Evolutionary conservation across 2,329 filamentous ascomycete species (phyloP), one percentile per base, ranked within the genome.

Genomic region (Aspergillus jensenii): DNA sequence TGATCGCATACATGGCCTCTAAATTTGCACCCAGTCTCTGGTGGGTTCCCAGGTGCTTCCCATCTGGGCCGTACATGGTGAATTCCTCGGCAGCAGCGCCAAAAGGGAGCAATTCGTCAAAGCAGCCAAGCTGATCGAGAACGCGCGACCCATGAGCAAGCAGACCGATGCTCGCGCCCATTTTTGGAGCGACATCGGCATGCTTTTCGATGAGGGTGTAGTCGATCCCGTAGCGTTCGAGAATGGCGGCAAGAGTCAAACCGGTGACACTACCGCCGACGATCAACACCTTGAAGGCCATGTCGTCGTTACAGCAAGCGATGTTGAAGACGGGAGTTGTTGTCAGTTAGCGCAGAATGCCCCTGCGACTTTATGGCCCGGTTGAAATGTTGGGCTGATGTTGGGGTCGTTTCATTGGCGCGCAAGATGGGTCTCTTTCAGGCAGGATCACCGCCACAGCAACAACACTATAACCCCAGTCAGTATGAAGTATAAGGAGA

Each of bases 221-320:
- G 59, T 82, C 76, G 55, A 85, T 78, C 33, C 67, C 68, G 40
- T 76, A 68, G 47, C 68, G 67, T 52, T 83, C 74, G 3, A 84
- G 74, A 60, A 76, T 75, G 46, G 77, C 74, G 4, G 80, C 80
- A 4, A 82, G 67, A 0, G 76, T 68, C 1, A 83, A 68, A 9
- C 82, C 83, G 3, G 77, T 72, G 11, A 84, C 68, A 57, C 78
- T 74, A 15, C 79, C 82, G 21, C 82, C 82, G 0, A 71, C 77
- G 51, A 84, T 81, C 21, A 56, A 21, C 23, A 56, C 40, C 19
- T 46, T 52, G 19, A 52, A 46, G 6, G n/a, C 5, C 21, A 35
- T 44, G 3, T 14, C 4, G 12, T n/a, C 3, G 1, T 31, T 8
- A 31, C 9, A 31, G 27, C 27, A 31, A 4, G 27, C 27, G 27